Evolutionary conservation across 139 green algal species (phyloP).

Genomic region (Spirogloea muscicola): DNA sequence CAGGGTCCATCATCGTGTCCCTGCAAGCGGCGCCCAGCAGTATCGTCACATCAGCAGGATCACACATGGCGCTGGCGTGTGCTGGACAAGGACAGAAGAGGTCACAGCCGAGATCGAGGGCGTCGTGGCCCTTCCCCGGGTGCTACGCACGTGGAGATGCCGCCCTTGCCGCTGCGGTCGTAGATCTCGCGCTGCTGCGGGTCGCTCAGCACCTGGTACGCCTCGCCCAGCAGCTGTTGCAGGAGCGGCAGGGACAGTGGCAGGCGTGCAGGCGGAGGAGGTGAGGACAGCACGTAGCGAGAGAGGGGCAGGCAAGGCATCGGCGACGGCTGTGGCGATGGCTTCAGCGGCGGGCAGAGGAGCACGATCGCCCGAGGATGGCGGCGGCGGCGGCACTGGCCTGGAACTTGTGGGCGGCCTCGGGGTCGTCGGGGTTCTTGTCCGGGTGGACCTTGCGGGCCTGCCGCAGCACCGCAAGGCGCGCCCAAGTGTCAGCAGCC

Average conservation of each 20-base stretch:
- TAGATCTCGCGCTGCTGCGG: slow-evolving; percentile 67
- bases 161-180: slow-evolving; percentile 30
- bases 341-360: neutral
- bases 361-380: neutral
- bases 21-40: too few species aligned
- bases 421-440: slow-evolving; percentile 81
- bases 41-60: too few species aligned
- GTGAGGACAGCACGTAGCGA: neutral
- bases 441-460: slow-evolving; percentile 66
- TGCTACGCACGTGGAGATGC: slow-evolving; percentile 32
- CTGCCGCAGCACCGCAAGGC: neutral
- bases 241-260: neutral
- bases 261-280: neutral
- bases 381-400: slow-evolving; percentile 6
- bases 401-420: slow-evolving; percentile 84
- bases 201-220: slow-evolving; percentile 76
- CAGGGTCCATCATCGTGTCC: slow-evolving; percentile 51
- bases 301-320: neutral
- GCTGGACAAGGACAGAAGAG: too few species aligned
- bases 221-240: slow-evolving; percentile 59
- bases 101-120: too few species aligned
- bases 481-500: neutral
- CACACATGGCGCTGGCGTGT: too few species aligned
- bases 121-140: too few species aligned
- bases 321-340: neutral